Conservation (phyloP, 1,139 yeast genomes). For the Nematodospora anomalae region DNA sequence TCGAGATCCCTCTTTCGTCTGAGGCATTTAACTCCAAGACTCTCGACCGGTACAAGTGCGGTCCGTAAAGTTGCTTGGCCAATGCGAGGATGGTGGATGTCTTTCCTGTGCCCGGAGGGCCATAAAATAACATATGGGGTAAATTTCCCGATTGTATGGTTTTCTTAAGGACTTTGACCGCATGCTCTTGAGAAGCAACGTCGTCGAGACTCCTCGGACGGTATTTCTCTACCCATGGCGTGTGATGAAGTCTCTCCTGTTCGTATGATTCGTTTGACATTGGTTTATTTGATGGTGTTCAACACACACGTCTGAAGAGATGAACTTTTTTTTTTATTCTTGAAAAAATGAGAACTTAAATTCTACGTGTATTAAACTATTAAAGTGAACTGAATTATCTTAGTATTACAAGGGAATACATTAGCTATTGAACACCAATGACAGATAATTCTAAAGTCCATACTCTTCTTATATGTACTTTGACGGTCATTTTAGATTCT, state of each 20-base stretch:
- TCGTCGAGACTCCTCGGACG: slow-evolving; percentile 84
- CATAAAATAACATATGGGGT: slow-evolving; percentile 95
- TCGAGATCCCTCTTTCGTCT: slow-evolving; percentile 93
- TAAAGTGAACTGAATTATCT: neutral
- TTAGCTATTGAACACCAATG: slow-evolving; percentile 49
- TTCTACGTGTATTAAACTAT: neutral
- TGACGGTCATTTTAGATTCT: slow-evolving; percentile 29
- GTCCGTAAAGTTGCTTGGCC: slow-evolving; percentile 80
- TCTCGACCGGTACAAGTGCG: slow-evolving; percentile 64
- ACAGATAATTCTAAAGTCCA: slow-evolving; percentile 81
- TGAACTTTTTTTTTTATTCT: no score
- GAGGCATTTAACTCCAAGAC: slow-evolving; percentile 94
- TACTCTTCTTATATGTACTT: slow-evolving; percentile 73
- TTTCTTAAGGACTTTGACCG: slow-evolving; percentile 79
- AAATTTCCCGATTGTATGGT: slow-evolving; percentile 78
- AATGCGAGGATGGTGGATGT: slow-evolving; percentile 90
- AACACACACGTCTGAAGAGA: no score
- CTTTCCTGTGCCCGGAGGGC: slow-evolving; percentile 98
- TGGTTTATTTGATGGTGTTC: slow-evolving; percentile 1
- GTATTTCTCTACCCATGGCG: slow-evolving; percentile 81
- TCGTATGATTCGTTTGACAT: slow-evolving; percentile 29
- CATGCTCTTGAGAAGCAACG: slow-evolving; percentile 89
- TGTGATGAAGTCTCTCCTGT: slow-evolving; percentile 48
- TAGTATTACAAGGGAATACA: neutral
- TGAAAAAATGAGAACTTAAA: no score